Base-by-base conservation (phyloP, 768 basidiomycete species). In the Amanita fuliginea region DNA sequence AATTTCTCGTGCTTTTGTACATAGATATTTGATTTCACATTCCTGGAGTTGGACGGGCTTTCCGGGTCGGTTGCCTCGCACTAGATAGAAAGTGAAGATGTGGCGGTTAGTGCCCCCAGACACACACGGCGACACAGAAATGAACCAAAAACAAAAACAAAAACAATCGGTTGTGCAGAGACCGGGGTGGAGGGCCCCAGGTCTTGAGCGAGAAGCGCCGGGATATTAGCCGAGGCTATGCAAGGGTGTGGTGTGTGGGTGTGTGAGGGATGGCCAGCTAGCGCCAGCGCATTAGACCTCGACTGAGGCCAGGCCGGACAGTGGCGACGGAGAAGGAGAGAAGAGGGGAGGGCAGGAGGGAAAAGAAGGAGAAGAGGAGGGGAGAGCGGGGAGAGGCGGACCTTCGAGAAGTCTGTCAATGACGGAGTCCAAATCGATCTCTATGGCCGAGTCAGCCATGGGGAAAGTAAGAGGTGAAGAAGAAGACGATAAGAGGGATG, bases 361-460 rank as follows among this genome's bases (percentile, higher is more conserved):
- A 24, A 24, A 24, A 24, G 22, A 24, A n/a, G 22, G 5, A 24
- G 22, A n/a, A 9, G 19, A 19, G 5, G 2, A 3, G 30, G 30
- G 30, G 10, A 32, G 8, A 11, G 30, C 32, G 32, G 32, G 32
- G 32, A 32, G 32, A 32, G 45, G 16, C 28, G 46, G 6, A 95
- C 95, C 95, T 84, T 98, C 95, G 55, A 97, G 75, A 55, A 98
- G 77, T 54, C 93, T 80, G 82, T 97, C 95, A 63, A 99, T 98
- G 75, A 99, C 92, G 67, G 92, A 94, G 77, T 99, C 95, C 54
- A 98, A 80, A 79, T 99, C 95, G 70, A 99, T 95, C 67, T 97
- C 95, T 63, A 85, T 86, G 53, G 79, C 71, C 57, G 81, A 72
- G 61, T 90, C 86, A 62, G 86, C 81, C 86, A 88, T 88, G 14